Evolutionary conservation across 352 stramenopile species (phyloP), one percentile per base, ranked within the genome.

Genomic region (Globisporangium mamillatum): DNA sequence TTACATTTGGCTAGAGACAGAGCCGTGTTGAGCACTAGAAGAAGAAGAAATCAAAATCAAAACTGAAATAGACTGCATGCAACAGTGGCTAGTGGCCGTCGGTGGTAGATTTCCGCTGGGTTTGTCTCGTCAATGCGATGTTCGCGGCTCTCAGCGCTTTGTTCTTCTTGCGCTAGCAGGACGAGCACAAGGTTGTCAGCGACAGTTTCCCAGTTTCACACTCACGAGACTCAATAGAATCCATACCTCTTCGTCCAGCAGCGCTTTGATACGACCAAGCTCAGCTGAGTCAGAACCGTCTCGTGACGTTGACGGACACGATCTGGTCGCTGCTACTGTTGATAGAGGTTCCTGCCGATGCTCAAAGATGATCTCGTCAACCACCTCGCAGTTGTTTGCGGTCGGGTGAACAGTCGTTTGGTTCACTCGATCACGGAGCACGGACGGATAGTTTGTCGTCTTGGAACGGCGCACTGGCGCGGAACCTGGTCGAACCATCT

Each of bases 401-500:
- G 32, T 34, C 24, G 18, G 18, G 4, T 44, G 55, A 41, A 12
- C 55, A 44, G 50, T 32, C n/a, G 59, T 67, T 54, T 86, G 74
- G 44, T 67, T 80, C 6, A 90, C 76, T 56, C 72, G 73, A 25
- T 88, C 79, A 2, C 84, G 86, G 1, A 94, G 73, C 48, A 71
- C 56, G 25, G 82, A 77, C 16, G 79, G 75, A 62, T 91, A 94
- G 8, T 75, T 83, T 6, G 75, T 71, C 20, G 74, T 57, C 53
- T 86, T 89, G 1, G 76, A 77, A 64, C 85, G 74, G 46, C 76
- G 77, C 27, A 91, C 82, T n/a, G 87, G 87, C 8, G 87, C 87
- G 22, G 85, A 95, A 22, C 91, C 77, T 22, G 87, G 85, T 20
- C 85, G 75, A 16, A 72, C 64, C 6, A 70, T 22, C 16, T 71